A percentile compares a stretch with the other conserved stretches of the same genome.
Conservation (phyloP, 2,329 filamentous ascomycete species). For the Aspergillus sp. region DNA sequence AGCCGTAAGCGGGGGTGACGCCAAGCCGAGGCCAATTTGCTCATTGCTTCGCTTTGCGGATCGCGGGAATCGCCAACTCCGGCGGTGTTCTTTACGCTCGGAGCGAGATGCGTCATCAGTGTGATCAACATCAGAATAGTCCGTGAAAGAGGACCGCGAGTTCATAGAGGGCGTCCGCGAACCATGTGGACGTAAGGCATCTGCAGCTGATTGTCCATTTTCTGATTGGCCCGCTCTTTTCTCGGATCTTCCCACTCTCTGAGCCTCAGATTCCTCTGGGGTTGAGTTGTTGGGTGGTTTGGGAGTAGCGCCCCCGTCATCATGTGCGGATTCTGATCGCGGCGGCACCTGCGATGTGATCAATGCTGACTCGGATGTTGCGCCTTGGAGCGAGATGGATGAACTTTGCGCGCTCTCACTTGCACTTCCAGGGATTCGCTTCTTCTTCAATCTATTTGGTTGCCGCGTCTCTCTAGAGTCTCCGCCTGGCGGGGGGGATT, state of each 20-base stretch:
- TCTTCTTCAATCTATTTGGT: constrained; percentile 92
- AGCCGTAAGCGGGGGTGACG: constrained; percentile 55
- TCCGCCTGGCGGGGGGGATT: constrained; percentile 64
- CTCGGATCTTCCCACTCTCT: constrained; percentile 23
- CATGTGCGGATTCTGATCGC: constrained; percentile 28
- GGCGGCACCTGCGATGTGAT: constrained; percentile 23
- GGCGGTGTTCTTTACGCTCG: constrained; percentile 68
- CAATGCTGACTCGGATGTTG: constrained; percentile 44
- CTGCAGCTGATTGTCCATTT: constrained; percentile 43
- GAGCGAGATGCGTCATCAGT: constrained; percentile 59
- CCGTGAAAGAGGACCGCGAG: constrained; percentile 70
- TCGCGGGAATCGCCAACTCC: constrained; percentile 69
- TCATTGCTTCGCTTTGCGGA: constrained; percentile 57
- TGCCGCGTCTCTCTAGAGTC: constrained; percentile 62
- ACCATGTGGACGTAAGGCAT: constrained; percentile 61
- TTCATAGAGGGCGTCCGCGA: constrained; percentile 77
- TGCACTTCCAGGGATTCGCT: constrained; percentile 69
- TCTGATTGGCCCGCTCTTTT: constrained; percentile 35
- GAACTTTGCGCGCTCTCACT: constrained; percentile 92
- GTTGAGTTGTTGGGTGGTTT: constrained; percentile 33
- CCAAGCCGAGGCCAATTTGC: constrained; percentile 43
- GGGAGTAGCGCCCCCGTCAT: constrained; percentile 35
- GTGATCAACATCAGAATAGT: constrained; percentile 77
- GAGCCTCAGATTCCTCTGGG: constrained; percentile 23
- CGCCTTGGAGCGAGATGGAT: constrained; percentile 66